These are phyloP conservation scores for Barbatosphaeria neglecta DNA, from an alignment of 495 filamentous ascomycete genomes.

Conservation along the genomic window DNA sequence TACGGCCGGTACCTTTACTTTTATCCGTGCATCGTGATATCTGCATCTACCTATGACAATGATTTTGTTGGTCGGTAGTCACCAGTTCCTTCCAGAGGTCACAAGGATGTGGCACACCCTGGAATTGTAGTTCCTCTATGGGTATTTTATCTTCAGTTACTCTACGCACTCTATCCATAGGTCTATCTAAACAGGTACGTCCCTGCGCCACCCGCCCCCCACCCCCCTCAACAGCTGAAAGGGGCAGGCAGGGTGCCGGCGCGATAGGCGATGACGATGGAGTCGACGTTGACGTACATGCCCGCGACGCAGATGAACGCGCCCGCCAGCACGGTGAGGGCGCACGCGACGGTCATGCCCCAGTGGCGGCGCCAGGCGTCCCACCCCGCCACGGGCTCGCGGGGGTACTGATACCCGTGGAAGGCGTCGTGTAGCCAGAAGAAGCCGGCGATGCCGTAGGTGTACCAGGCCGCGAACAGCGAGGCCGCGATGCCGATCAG, in stretches of 20 bases:
- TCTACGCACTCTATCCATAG: too few species aligned
- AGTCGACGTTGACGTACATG: slow-evolving; percentile 9
- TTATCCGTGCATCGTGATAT: too few species aligned
- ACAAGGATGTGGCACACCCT: too few species aligned
- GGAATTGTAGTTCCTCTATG: too few species aligned
- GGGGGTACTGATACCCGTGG: too few species aligned
- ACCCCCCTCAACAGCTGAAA: background rate
- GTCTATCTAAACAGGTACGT: too few species aligned
- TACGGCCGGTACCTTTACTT: too few species aligned
- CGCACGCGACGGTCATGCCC: slow-evolving; percentile 9
- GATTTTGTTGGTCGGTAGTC: too few species aligned
- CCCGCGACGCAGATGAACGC: slow-evolving; percentile 20
- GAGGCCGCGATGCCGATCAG: slow-evolving; percentile 40
- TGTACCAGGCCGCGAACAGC: slow-evolving; percentile 44
- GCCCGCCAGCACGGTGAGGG: slow-evolving; percentile 14
- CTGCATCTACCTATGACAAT: too few species aligned
- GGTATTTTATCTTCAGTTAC: too few species aligned
- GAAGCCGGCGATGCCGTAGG: slow-evolving; percentile 42
- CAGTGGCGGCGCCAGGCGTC: slow-evolving; percentile 10
- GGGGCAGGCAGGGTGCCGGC: background rate
- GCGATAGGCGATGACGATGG: background rate
- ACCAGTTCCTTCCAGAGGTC: too few species aligned
- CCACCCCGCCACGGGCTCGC: too few species aligned
- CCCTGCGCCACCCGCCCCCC: background rate
- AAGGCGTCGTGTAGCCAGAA: slow-evolving; percentile 38